phyloP scores from a whole-genome alignment of 2,329 filamentous ascomycete genomes.

The Nemania sp. region DNA sequence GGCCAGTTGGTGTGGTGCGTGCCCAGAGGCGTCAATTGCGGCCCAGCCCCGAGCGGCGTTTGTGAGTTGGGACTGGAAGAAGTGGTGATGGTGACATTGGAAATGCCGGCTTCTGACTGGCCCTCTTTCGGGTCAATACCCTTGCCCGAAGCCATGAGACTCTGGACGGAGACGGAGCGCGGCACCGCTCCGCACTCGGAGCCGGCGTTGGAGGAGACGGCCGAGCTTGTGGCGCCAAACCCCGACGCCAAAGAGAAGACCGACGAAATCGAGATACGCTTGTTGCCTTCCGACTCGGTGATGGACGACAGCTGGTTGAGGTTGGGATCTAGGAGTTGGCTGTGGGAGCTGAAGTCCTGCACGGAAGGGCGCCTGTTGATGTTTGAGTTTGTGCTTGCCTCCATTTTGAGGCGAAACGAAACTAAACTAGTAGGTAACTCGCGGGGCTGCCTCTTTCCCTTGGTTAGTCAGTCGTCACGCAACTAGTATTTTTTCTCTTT shows the following conservation, averaged over 20 bases:
- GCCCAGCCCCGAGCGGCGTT: slow-evolving; percentile 45
- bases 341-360: slow-evolving; percentile 34
- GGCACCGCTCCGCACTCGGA: slow-evolving; percentile 51
- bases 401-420: slow-evolving; percentile 23
- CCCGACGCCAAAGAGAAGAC: slow-evolving; percentile 70
- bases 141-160: slow-evolving; percentile 50
- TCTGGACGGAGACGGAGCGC: slow-evolving; percentile 49
- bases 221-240: slow-evolving; percentile 55
- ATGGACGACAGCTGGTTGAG: slow-evolving; percentile 51
- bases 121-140: slow-evolving; percentile 46
- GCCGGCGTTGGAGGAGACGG: slow-evolving; percentile 55
- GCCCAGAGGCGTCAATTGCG: slow-evolving; percentile 52
- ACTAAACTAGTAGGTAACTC: slow-evolving; percentile 2
- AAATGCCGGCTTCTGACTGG: slow-evolving; percentile 55
- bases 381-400: slow-evolving; percentile 26
- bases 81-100: slow-evolving; percentile 58
- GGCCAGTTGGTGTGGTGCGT: slow-evolving; percentile 46
- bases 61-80: slow-evolving; percentile 51
- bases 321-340: slow-evolving; percentile 53
- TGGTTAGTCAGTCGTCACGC: slow-evolving; percentile 1
- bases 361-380: slow-evolving; percentile 15
- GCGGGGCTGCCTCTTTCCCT: slow-evolving; percentile 13
- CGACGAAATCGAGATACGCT: slow-evolving; percentile 74
- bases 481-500: not conserved
- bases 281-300: slow-evolving; percentile 52